A percentile compares a stretch with the other conserved stretches of the same genome.
phyloP scores from a whole-genome alignment of 345 rosid species.

The Populus davidiana region DNA sequence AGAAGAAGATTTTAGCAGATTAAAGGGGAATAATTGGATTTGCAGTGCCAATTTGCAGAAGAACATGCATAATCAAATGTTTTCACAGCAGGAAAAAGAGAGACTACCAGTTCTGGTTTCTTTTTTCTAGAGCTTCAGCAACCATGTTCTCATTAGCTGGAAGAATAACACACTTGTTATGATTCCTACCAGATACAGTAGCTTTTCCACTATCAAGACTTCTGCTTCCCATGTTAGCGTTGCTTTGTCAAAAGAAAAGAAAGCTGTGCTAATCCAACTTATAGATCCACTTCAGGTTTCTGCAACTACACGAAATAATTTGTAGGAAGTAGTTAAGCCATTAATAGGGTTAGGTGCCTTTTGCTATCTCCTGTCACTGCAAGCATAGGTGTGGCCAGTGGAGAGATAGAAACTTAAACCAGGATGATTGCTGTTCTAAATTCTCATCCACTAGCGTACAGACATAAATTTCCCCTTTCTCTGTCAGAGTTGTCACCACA shows the following conservation, averaged over 20 bases:
- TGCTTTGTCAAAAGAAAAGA: background rate
- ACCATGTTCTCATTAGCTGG: constrained; percentile 24
- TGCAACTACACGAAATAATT: background rate
- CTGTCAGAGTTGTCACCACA: constrained; percentile 2
- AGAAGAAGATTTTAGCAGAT: background rate
- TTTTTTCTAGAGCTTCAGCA: constrained; percentile 41
- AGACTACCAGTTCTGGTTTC: constrained; percentile 38
- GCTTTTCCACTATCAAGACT: constrained; percentile 11
- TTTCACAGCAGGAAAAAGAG: background rate
- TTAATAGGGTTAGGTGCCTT: constrained; percentile 30
- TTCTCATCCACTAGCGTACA: constrained; percentile 29
- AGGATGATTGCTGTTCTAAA: constrained; percentile 7
- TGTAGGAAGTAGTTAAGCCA: constrained; percentile 18
- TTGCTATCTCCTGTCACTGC: constrained; percentile 14
- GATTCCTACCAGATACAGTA: constrained; percentile 20
- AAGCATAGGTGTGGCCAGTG: constrained; percentile 4
- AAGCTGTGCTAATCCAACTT: constrained; percentile 25
- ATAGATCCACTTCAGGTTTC: background rate
- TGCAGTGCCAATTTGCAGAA: background rate
- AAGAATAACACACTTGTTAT: constrained; percentile 34
- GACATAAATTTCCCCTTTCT: background rate
- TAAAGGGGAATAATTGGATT: background rate
- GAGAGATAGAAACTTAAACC: constrained; percentile 11
- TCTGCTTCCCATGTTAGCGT: constrained; percentile 15
- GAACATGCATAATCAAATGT: background rate